Conservation (phyloP, 140 eudicot species). For the Flaveria floridana region DNA sequence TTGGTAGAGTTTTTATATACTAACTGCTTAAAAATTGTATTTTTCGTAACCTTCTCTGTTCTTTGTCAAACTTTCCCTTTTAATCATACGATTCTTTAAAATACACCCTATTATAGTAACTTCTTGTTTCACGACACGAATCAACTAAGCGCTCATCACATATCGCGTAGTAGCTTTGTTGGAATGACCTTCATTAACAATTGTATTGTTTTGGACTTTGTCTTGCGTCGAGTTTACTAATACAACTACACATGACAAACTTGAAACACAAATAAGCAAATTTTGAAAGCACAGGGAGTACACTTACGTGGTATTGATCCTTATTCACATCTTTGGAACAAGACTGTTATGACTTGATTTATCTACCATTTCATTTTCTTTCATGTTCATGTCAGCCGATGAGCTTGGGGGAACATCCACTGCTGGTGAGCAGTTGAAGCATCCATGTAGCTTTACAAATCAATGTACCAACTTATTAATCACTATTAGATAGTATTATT, state of each 20-base stretch:
- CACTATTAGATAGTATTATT: neutral
- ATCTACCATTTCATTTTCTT: constrained; percentile 52
- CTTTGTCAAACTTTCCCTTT: too few species aligned
- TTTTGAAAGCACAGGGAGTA: neutral
- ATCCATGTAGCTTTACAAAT: constrained; percentile 64
- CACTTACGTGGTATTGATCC: neutral
- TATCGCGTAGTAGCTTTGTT: neutral
- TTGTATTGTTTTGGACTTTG: neutral
- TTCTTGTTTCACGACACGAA: neutral
- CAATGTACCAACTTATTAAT: constrained; percentile 13
- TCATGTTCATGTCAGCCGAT: constrained; percentile 39
- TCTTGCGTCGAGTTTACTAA: neutral
- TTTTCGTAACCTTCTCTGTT: too few species aligned
- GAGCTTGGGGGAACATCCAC: constrained; percentile 68
- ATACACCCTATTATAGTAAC: neutral
- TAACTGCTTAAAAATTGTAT: too few species aligned
- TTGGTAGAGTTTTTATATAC: neutral
- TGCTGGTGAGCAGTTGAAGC: constrained; percentile 68
- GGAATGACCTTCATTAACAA: neutral
- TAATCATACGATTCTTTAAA: too few species aligned
- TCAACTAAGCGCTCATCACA: neutral
- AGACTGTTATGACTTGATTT: constrained; percentile 47
- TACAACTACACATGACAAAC: neutral
- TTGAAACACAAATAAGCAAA: neutral
- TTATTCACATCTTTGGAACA: constrained; percentile 49